Base-by-base conservation (phyloP, 2,329 filamentous ascomycete genomes). In the Spiromastix sp. region DNA sequence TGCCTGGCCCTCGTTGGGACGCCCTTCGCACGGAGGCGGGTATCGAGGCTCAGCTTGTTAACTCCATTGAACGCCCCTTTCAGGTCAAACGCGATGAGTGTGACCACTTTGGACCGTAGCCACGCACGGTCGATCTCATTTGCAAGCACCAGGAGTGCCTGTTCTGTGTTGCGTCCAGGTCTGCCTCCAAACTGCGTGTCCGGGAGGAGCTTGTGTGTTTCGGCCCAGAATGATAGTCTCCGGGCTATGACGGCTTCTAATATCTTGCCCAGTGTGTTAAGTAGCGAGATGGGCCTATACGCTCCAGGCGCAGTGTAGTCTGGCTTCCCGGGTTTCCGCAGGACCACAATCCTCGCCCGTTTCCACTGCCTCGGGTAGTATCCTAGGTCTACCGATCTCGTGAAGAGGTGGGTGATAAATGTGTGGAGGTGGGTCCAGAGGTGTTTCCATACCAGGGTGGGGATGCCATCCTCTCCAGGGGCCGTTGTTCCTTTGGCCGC, bases 121-220 rank as follows among this genome's bases (percentile, higher is more conserved):
- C 37, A 47, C 32, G 37, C 43, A 32, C 30, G 27, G 18, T 42
- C 37, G 12, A 52, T 44, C 5, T 38, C 32, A n/a, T 45, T 45
- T 5, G 34, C 28, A 3, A 51, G 42, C 3, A 48, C 32, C 2
- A 51, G 28, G 2, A 52, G 39, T 5, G 46, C 48, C 41, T 52
- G 38, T 17, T 54, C 44, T 28, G 41, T 43, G n/a, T 32, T 32
- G 16, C 41, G 35, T 4, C 43, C 47, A 22, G 42, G 43, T 20
- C 48, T 33, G 13, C 38, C 46, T 11, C 46, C 34, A 32, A 51
- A 53, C 11, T 52, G 26, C 3, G 30, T 48, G n/a, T n/a, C 33
- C 7, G 42, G 45, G 2, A 52, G 43, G 1, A 52, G 42, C 4
- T 37, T 28, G 16, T 46, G 32, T 19, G 37, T 45, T 32, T 51